These are phyloP conservation scores for Zoysia pacifica DNA, from an alignment of 176 grass and related monocot species.

Conservation along the genomic window DNA sequence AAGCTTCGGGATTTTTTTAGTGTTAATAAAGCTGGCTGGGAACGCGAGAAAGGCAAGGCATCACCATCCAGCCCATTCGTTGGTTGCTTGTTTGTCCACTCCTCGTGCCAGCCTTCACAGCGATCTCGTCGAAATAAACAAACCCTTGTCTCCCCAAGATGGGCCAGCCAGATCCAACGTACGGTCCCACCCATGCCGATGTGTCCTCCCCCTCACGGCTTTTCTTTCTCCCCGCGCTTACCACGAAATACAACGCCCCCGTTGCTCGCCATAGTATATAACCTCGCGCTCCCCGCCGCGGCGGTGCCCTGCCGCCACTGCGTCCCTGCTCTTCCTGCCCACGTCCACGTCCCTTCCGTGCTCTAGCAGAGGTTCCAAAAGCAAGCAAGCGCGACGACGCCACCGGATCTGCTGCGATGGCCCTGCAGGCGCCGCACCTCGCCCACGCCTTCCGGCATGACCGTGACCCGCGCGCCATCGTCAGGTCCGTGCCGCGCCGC, in stretches of 20 bases:
- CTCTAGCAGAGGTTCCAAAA: no score
- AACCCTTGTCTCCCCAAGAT: not conserved
- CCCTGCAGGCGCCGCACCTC: slow-evolving; percentile 50
- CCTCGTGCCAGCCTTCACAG: no score
- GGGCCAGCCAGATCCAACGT: not conserved
- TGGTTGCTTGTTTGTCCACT: not conserved
- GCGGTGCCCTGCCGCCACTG: not conserved
- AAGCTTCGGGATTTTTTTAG: slow-evolving; percentile 16
- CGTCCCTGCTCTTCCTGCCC: not conserved
- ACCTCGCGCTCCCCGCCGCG: not conserved
- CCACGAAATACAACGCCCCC: not conserved
- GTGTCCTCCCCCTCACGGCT: not conserved
- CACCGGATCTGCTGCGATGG: slow-evolving; percentile 31
- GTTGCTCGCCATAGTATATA: slow-evolving; percentile 16
- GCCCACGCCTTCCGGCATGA: slow-evolving; percentile 30
- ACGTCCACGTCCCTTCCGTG: not conserved
- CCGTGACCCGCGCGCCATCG: slow-evolving; percentile 39
- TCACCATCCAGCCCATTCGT: not conserved
- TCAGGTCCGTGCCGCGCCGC: slow-evolving; percentile 4
- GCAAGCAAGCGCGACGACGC: not conserved
- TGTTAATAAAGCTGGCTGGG: not conserved
- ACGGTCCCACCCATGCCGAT: not conserved
- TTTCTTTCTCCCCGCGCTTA: not conserved
- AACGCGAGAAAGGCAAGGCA: not conserved
- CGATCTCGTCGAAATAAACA: slow-evolving; percentile 11